Conservation (phyloP, 2,329 filamentous ascomycete species). For the Penicillium griseofulvum region DNA sequence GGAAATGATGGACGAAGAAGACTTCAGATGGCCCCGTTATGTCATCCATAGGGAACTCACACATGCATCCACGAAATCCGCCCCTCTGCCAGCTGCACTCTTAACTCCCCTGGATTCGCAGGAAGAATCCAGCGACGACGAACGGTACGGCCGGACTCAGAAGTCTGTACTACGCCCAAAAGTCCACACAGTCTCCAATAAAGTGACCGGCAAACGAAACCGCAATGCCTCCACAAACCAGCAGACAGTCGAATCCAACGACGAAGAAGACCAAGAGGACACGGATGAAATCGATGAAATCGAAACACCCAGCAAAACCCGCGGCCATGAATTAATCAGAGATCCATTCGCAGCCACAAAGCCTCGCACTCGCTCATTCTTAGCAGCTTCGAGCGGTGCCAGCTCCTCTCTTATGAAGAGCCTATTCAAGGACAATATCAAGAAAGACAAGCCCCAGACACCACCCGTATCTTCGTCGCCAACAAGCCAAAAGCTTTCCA, state of each 20-base stretch:
- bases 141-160: constrained; percentile 34
- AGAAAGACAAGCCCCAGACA: constrained; percentile 5
- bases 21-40: constrained; percentile 43
- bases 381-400: constrained; percentile 9
- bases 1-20: constrained; percentile 39
- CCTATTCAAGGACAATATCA: constrained; percentile 15
- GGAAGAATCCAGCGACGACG: constrained; percentile 34
- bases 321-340: constrained; percentile 25
- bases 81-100: constrained; percentile 26
- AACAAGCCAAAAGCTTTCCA: background rate
- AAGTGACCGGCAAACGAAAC: constrained; percentile 43
- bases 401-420: constrained; percentile 20
- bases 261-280: constrained; percentile 23
- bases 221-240: constrained; percentile 29
- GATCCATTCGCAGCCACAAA: constrained; percentile 21
- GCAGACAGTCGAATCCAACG: constrained; percentile 26
- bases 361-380: constrained; percentile 11
- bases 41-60: constrained; percentile 43
- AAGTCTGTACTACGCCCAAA: constrained; percentile 49
- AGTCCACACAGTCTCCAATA: constrained; percentile 37
- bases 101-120: constrained; percentile 37
- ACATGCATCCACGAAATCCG: constrained; percentile 30
- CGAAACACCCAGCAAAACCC: constrained; percentile 24
- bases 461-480: background rate
- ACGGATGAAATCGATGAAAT: constrained; percentile 17